These are phyloP conservation scores for Trichophyton simii DNA, from an alignment of 2,329 filamentous ascomycete genomes.

Conservation along the genomic window DNA sequence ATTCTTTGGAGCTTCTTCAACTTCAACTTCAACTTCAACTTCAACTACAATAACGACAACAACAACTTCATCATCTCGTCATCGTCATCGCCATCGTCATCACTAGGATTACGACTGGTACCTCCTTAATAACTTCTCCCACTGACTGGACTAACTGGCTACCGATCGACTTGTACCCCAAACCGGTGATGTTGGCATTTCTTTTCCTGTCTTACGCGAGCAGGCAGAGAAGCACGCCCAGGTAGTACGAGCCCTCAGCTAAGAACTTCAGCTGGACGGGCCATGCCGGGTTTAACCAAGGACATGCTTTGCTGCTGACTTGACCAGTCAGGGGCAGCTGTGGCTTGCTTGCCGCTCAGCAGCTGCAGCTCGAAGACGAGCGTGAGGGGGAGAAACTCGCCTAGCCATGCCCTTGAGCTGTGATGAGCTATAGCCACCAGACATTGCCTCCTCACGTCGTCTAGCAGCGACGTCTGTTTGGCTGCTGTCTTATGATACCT, in stretches of 20 bases:
- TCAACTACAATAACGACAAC: too few species aligned
- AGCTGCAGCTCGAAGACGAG: not conserved
- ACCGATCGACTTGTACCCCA: too few species aligned
- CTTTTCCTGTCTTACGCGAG: not conserved
- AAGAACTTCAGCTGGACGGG: not conserved
- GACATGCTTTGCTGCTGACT: not conserved
- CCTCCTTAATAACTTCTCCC: too few species aligned
- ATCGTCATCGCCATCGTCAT: too few species aligned
- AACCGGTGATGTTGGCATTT: too few species aligned
- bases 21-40: too few species aligned
- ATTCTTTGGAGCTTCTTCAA: too few species aligned
- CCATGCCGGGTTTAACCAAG: not conserved
- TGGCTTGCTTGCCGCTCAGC: not conserved
- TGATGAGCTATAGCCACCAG: not conserved
- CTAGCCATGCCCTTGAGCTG: not conserved
- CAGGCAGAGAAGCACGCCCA: not conserved
- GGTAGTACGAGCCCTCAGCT: not conserved
- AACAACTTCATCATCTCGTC: too few species aligned
- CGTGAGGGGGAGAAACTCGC: not conserved
- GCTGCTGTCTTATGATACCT: not conserved
- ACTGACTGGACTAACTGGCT: too few species aligned
- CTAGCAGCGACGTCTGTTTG: not conserved
- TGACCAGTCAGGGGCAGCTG: not conserved
- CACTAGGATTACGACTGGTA: too few species aligned
- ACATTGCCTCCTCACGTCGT: not conserved